Conservation (phyloP, 768 basidiomycete species). For the Boletus fagicola region DNA sequence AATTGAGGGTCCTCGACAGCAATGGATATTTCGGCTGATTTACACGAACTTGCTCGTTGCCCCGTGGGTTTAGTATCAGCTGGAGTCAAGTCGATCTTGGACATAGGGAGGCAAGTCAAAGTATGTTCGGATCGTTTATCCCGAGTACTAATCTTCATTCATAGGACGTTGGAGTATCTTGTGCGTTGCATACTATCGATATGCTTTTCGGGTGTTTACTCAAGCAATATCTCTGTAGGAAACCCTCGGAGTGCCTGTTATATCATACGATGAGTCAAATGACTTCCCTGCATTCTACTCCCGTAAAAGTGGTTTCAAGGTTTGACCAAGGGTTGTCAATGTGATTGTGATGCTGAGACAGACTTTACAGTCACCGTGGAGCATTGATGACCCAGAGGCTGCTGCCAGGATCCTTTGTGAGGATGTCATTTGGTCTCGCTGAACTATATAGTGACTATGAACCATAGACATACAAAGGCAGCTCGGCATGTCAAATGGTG, state of each 20-base stretch:
- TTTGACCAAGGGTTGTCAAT: background rate
- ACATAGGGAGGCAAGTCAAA: constrained; percentile 67
- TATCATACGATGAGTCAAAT: constrained; percentile 68
- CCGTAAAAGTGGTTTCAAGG: constrained; percentile 78
- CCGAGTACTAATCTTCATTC: constrained; percentile 2
- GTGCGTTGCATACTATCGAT: constrained; percentile 37
- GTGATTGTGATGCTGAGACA: background rate
- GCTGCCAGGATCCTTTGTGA: constrained; percentile 78
- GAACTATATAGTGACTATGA: background rate
- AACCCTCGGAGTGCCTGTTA: constrained; percentile 90
- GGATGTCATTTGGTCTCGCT: constrained; percentile 25
- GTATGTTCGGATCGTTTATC: background rate
- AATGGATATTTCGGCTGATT: constrained; percentile 93
- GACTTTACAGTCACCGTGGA: constrained; percentile 71
- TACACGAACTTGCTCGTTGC: constrained; percentile 84
- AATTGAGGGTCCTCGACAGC: constrained; percentile 44
- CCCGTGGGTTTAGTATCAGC: constrained; percentile 91
- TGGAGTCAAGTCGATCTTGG: constrained; percentile 92
- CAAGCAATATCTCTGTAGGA: constrained; percentile 51
- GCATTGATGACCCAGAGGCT: constrained; percentile 52
- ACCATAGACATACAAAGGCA: constrained; percentile 63
- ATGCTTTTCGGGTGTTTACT: background rate
- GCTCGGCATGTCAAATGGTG: constrained; percentile 73
- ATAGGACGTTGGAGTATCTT: constrained; percentile 77
- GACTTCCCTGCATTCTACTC: constrained; percentile 97